Evolutionary conservation across 2,329 filamentous ascomycete species (phyloP).

Genomic region (Aspergillus sp.): DNA sequence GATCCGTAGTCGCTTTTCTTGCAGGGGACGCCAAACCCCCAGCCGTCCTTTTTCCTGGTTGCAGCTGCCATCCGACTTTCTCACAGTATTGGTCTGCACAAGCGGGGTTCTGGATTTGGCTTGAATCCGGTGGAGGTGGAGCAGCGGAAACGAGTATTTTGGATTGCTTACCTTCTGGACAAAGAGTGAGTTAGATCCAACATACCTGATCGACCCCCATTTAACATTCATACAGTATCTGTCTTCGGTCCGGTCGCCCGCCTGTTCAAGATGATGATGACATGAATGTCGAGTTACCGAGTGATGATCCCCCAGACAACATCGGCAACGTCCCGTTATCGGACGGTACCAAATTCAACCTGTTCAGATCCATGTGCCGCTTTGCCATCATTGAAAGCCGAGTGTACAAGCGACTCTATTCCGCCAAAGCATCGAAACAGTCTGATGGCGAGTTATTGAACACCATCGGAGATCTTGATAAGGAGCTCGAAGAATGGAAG

Average conservation of each 20-base stretch:
- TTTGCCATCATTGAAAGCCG: constrained; percentile 90
- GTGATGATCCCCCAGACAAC: constrained; percentile 85
- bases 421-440: constrained; percentile 86
- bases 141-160: constrained; percentile 77
- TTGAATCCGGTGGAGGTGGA: constrained; percentile 92
- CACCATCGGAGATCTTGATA: constrained; percentile 92
- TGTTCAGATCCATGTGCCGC: constrained; percentile 90
- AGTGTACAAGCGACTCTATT: constrained; percentile 91
- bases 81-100: constrained; percentile 94
- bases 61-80: constrained; percentile 87
- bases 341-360: constrained; percentile 88
- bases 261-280: constrained; percentile 75
- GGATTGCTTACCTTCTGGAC: constrained; percentile 74
- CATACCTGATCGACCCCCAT: constrained; percentile 20
- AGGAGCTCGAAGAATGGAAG: constrained; percentile 91
- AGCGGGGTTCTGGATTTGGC: constrained; percentile 88
- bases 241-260: constrained; percentile 70
- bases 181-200: constrained; percentile 57
- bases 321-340: constrained; percentile 91
- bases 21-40: constrained; percentile 94
- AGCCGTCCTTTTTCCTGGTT: constrained; percentile 88
- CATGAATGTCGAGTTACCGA: constrained; percentile 95
- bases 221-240: constrained; percentile 53
- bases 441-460: constrained; percentile 91
- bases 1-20: constrained; percentile 71